These are phyloP conservation scores for Aspergillus felis DNA, from an alignment of 2,329 filamentous ascomycete species.

Conservation along the genomic window DNA sequence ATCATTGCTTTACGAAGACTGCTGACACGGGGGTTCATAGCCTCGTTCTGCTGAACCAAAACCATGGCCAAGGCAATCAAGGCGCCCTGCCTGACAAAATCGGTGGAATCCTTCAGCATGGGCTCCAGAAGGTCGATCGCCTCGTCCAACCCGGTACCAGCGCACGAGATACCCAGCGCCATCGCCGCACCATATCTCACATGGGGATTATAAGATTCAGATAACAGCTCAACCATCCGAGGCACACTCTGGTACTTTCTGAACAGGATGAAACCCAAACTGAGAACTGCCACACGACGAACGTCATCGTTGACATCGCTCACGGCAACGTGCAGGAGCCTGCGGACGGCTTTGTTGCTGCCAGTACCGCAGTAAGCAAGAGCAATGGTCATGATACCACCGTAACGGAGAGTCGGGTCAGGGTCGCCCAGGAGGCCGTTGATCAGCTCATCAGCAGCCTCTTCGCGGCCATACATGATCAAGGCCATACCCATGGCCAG, in stretches of 20 bases:
- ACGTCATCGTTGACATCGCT: slow-evolving; percentile 99
- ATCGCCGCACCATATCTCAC: slow-evolving; percentile 97
- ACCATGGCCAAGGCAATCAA: slow-evolving; percentile 96
- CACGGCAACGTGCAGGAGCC: slow-evolving; percentile 90
- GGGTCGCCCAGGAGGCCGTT: slow-evolving; percentile 90
- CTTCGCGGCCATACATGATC: slow-evolving; percentile 96
- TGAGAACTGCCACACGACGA: slow-evolving; percentile 92
- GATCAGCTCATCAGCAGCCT: slow-evolving; percentile 90
- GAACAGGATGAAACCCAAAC: slow-evolving; percentile 97
- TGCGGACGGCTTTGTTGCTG: slow-evolving; percentile 97
- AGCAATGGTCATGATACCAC: slow-evolving; percentile 98
- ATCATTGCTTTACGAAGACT: slow-evolving; percentile 87
- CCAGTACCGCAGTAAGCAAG: slow-evolving; percentile 95
- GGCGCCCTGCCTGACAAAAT: slow-evolving; percentile 96
- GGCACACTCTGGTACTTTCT: slow-evolving; percentile 95
- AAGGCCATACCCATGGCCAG: slow-evolving; percentile 94
- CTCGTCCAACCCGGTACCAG: slow-evolving; percentile 91
- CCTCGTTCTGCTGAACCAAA: slow-evolving; percentile 98
- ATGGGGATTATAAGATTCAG: slow-evolving; percentile 98
- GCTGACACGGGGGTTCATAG: slow-evolving; percentile 94
- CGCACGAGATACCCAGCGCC: slow-evolving; percentile 96
- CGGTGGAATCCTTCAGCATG: slow-evolving; percentile 98
- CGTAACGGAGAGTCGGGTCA: slow-evolving; percentile 89
- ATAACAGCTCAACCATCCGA: slow-evolving; percentile 96
- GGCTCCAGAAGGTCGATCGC: slow-evolving; percentile 95